These are phyloP conservation scores for Plantago ovata DNA, from an alignment of 257 asterid genomes.

Conservation along the genomic window DNA sequence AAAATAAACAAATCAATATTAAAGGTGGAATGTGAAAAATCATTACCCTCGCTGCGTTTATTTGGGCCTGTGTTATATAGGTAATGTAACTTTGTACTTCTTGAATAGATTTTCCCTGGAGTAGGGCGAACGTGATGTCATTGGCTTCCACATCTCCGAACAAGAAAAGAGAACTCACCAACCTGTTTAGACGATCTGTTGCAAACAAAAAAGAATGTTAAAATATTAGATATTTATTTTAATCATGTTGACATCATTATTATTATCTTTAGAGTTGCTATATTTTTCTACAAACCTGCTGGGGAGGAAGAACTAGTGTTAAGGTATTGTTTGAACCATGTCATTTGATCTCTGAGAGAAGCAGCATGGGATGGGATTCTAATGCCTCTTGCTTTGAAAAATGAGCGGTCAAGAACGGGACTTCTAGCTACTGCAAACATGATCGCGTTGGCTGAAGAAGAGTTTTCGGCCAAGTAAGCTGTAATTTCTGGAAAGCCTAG, in stretches of 20 bases:
- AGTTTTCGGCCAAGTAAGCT: background rate
- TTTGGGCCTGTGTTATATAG: constrained; percentile 13
- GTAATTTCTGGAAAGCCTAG: constrained; percentile 6
- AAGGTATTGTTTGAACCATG: constrained; percentile 23
- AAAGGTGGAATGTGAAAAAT: no score
- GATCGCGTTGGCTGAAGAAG: constrained; percentile 1
- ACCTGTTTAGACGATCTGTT: background rate
- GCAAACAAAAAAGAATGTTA: background rate
- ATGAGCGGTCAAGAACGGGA: constrained; percentile 19
- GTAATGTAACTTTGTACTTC: constrained; percentile 11
- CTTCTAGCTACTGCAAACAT: constrained; percentile 23
- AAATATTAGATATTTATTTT: background rate
- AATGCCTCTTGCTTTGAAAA: constrained; percentile 19
- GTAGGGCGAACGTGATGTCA: background rate
- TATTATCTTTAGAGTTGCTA: no score
- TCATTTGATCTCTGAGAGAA: constrained; percentile 13
- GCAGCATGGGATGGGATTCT: constrained; percentile 5
- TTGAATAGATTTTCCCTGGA: no score
- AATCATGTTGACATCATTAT: background rate
- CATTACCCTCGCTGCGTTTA: constrained; percentile 9
- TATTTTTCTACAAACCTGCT: background rate
- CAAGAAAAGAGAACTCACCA: constrained; percentile 16
- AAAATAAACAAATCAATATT: background rate
- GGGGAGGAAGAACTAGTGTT: background rate
- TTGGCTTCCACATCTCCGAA: constrained; percentile 5